Percentiles rank a stretch among this genome's conserved stretches.
phyloP scores from a whole-genome alignment of 2,329 filamentous ascomycete genomes.

The Alternaria alternata region DNA sequence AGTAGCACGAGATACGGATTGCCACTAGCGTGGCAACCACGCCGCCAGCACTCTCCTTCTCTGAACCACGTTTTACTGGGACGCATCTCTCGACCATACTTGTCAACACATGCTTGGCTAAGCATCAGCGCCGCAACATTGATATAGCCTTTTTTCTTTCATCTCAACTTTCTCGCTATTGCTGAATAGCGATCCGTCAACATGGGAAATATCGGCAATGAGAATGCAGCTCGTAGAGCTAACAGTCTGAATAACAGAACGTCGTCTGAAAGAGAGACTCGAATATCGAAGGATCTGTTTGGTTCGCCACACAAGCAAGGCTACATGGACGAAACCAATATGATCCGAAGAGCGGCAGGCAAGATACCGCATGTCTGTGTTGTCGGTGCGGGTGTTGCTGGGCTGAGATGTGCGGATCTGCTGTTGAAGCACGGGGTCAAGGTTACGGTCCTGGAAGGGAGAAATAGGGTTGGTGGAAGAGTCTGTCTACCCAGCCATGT shows the following conservation, averaged over 20 bases:
- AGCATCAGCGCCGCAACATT: not conserved
- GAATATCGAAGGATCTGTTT: slow-evolving; percentile 47
- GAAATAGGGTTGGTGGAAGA: slow-evolving; percentile 72
- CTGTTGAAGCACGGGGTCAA: slow-evolving; percentile 69
- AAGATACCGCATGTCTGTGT: slow-evolving; percentile 67
- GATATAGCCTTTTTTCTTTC: not conserved
- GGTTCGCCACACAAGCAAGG: slow-evolving; percentile 38
- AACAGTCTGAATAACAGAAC: slow-evolving; percentile 36
- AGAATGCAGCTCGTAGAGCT: slow-evolving; percentile 39
- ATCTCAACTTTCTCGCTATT: not conserved
- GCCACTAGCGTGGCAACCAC: slow-evolving; percentile 4
- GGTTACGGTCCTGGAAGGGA: slow-evolving; percentile 74
- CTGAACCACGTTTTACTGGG: not conserved
- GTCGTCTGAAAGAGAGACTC: slow-evolving; percentile 28
- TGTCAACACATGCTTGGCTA: not conserved
- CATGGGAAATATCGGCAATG: slow-evolving; percentile 36
- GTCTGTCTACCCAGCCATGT: slow-evolving; percentile 49
- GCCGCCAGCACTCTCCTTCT: not conserved
- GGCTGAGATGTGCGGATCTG: slow-evolving; percentile 74
- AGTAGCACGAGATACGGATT: not conserved
- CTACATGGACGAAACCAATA: slow-evolving; percentile 31
- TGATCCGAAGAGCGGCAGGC: slow-evolving; percentile 43
- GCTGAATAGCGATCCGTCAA: not conserved
- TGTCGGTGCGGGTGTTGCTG: slow-evolving; percentile 75
- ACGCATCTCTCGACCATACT: not conserved